A percentile compares a stretch with the other conserved stretches of the same genome.
phyloP scores from a whole-genome alignment of 2,329 filamentous ascomycete species.

The Fusarium newnesense region DNA sequence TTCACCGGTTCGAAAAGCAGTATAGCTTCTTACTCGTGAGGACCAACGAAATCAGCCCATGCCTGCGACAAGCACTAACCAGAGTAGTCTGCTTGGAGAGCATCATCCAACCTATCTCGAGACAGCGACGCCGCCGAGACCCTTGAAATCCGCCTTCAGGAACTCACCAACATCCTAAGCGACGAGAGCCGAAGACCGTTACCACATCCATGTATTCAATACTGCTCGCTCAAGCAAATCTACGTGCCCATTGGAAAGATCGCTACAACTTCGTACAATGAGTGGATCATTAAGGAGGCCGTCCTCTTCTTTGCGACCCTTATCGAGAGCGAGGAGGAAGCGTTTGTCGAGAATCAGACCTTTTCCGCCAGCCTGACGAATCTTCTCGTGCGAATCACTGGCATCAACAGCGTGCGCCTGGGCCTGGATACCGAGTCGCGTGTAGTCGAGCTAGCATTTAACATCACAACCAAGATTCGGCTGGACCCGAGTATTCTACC shows the following conservation, averaged over 20 bases:
- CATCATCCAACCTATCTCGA: conserved; percentile 67
- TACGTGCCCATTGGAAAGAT: conserved; percentile 92
- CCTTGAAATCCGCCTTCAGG: conserved; percentile 70
- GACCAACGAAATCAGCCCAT: not conserved
- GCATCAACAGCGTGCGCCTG: conserved; percentile 76
- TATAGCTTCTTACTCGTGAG: conserved; percentile 70
- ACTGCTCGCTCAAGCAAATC: conserved; percentile 85
- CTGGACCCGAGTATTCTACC: conserved; percentile 86
- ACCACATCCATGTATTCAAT: conserved; percentile 91
- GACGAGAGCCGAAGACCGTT: conserved; percentile 90
- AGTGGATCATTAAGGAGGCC: conserved; percentile 85
- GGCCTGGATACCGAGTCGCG: conserved; percentile 85
- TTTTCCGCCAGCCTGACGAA: conserved; percentile 92
- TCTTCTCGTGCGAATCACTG: conserved; percentile 81
- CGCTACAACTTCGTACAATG: conserved; percentile 84
- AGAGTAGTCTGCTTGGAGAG: conserved; percentile 66
- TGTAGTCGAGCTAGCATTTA: conserved; percentile 93
- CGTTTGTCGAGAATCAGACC: conserved; percentile 85
- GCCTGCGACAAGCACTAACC: conserved; percentile 18
- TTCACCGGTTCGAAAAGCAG: conserved; percentile 74
- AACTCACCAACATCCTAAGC: conserved; percentile 77
- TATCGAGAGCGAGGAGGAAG: conserved; percentile 96
- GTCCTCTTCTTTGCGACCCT: conserved; percentile 90
- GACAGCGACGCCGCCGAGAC: conserved; percentile 71
- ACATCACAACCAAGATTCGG: conserved; percentile 95